Base-by-base conservation (phyloP, 495 filamentous ascomycete species). In the Tuber magnatum region DNA sequence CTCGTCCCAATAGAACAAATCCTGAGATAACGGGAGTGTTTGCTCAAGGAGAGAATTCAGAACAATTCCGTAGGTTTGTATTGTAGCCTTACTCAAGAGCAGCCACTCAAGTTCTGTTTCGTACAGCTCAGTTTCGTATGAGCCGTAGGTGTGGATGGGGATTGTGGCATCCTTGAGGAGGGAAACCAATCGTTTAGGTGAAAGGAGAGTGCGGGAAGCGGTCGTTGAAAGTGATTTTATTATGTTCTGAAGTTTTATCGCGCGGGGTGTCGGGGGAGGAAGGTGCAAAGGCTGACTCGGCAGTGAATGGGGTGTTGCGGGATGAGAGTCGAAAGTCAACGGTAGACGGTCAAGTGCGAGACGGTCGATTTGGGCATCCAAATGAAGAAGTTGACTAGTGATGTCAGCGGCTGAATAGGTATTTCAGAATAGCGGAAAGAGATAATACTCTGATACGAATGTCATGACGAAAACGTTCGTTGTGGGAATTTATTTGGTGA, bases 1-100 rank as follows among this genome's bases (percentile, higher is more conserved):
- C 73, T 93, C 89, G 75, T 97, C 92, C 95, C 95, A 99, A 81
- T 98, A 98, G 84, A 89, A 91, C 51, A 96, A 91, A 80, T 97
- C 93, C 65, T 95, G 90, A 73, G 88, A 90, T 14, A 99, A 80
- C 0, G 89, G 88, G n/a, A 95, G 88, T 24, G 92, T 93, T 76
- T 93, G 90, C 42, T 93, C 89, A 8, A 97, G 84, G 2, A 98
- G 85, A 0, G 87, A 87, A 76, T 89, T 88, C 76, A 97, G 83
- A 24, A 94, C 84, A 28, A 92, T 82, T 1, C 95, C 94, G 76
- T 97, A 94, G 0, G 89, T 89, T 81, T 97, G 94, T 39, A 92
- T 87, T 0, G 94, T 91, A 3, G 93, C 94, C 83, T 97, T 99
- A 80, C 90, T 90, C 14, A 93, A 87, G 38, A 97, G 84, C 39